Base-by-base conservation (phyloP, 768 basidiomycete genomes). In the Phanerochaete carnosa region DNA sequence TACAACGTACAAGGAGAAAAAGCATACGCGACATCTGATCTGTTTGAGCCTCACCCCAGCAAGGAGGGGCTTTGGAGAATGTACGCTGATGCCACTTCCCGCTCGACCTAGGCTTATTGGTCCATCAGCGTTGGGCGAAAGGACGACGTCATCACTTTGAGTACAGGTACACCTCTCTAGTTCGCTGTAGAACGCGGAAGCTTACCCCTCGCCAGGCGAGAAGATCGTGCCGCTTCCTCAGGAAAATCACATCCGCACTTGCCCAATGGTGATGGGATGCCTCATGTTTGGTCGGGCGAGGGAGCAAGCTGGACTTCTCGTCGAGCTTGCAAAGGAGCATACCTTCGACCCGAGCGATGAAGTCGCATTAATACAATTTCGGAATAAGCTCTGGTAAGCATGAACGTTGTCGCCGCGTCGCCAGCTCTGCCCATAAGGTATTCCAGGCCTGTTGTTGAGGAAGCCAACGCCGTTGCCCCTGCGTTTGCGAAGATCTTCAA, bases 141-240 rank as follows among this genome's bases (percentile, higher is more conserved):
- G n/a, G 79, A 81, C 59, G 80, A 81, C 55, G 78, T 78, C 57
- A 77, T 80, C 54, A 72, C 78, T 63, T 50, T 63, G 13, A 50
- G 60, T n/a, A 56, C 60, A 11, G 63, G 64, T 62, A 22, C 13
- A 58, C 32, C 9, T 8, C 54, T 30, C 45, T 9, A 16, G 29
- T 28, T 56, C 39, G 26, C 23, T 8, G 29, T 8, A 25, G 60
- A 16, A 77, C 78, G 7, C 5, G 35, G 15, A 22, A 2, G 30
- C n/a, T 39, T 4, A 37, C 39, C 22, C n/a, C 13, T 33, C 32
- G 30, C n/a, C 43, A 56, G 60, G 54, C 35, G 62, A 58, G 50
- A 59, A 59, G 26, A 55, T 60, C 33, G 59, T 60, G 9, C 59
- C 59, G 6, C 0, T 60, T 2, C 28, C 53, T 5, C 59, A 60